phyloP scores from a whole-genome alignment of 352 stramenopile species.

The Saprolegnia parasitica region DNA sequence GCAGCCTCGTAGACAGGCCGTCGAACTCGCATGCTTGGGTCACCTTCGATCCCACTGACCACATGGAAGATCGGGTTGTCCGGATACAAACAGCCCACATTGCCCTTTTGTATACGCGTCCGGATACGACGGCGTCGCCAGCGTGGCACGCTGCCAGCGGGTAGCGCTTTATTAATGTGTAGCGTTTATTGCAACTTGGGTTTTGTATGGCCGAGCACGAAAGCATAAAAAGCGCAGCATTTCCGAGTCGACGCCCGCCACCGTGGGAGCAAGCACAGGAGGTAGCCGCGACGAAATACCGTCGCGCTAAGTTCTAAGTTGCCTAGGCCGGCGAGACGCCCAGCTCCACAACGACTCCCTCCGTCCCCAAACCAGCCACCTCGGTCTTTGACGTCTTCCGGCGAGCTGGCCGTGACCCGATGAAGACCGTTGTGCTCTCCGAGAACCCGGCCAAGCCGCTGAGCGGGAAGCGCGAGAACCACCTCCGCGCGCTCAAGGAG shows the following conservation, averaged over 20 bases:
- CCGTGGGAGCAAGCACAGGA: not conserved
- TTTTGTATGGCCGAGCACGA: not conserved
- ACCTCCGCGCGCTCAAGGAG: not conserved
- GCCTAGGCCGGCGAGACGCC: not conserved
- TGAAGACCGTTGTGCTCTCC: not conserved
- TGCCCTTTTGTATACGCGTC: not conserved
- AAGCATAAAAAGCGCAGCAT: not conserved
- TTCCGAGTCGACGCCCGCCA: not conserved
- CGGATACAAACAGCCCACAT: not conserved
- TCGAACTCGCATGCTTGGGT: not conserved
- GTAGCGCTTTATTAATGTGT: not conserved
- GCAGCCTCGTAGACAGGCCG: too few species aligned
- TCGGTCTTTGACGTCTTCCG: not conserved
- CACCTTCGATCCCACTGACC: not conserved
- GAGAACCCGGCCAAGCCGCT: too few species aligned
- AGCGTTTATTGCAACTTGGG: not conserved
- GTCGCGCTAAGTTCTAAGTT: not conserved
- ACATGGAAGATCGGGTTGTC: not conserved
- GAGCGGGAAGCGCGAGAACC: not conserved
- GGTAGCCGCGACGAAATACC: not conserved
- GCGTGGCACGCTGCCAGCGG: not conserved
- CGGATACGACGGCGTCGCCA: not conserved
- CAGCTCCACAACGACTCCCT: not conserved
- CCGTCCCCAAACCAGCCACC: not conserved
- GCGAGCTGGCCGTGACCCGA: not conserved